A percentile compares a stretch with the other conserved stretches of the same genome.
These are phyloP conservation scores for Ascomycota sp. DNA, from an alignment of 2,329 filamentous ascomycete species.

Conservation along the genomic window DNA sequence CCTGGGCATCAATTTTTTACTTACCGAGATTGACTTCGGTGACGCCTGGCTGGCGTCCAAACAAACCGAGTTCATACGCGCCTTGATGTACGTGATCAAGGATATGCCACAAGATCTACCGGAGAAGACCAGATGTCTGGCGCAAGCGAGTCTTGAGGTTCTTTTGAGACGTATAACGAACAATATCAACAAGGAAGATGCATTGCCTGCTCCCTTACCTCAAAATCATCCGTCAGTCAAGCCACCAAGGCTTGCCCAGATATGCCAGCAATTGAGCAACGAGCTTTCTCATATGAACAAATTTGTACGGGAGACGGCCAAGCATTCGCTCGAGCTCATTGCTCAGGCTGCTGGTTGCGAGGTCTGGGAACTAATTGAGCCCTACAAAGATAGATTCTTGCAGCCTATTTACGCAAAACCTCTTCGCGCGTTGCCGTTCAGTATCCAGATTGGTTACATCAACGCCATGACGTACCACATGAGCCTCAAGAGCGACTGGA, in stretches of 20 bases:
- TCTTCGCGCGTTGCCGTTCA: slow-evolving; percentile 72
- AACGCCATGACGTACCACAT: slow-evolving; percentile 94
- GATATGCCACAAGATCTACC: slow-evolving; percentile 90
- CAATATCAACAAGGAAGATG: slow-evolving; percentile 56
- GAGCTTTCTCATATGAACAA: slow-evolving; percentile 92
- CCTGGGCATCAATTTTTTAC: slow-evolving; percentile 68
- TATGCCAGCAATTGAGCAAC: slow-evolving; percentile 67
- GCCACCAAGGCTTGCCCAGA: slow-evolving; percentile 41
- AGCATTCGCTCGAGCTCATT: slow-evolving; percentile 57
- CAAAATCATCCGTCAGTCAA: slow-evolving; percentile 23
- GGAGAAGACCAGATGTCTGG: slow-evolving; percentile 63
- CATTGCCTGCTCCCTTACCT: slow-evolving; percentile 15
- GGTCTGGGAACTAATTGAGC: slow-evolving; percentile 70
- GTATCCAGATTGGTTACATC: slow-evolving; percentile 92
- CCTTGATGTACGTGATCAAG: slow-evolving; percentile 93
- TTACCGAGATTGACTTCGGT: slow-evolving; percentile 65
- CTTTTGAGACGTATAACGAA: slow-evolving; percentile 61
- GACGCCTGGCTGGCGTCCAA: slow-evolving; percentile 63
- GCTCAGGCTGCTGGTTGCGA: slow-evolving; percentile 56
- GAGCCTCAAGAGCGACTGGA: slow-evolving; percentile 66
- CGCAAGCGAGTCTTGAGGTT: slow-evolving; percentile 61
- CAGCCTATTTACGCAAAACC: slow-evolving; percentile 89
- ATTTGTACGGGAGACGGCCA: slow-evolving; percentile 73
- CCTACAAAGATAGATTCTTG: slow-evolving; percentile 76
- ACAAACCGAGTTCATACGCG: slow-evolving; percentile 70